Base-by-base conservation (phyloP, 371 early-diverging fungal species). In the Mucor saturninus region DNA sequence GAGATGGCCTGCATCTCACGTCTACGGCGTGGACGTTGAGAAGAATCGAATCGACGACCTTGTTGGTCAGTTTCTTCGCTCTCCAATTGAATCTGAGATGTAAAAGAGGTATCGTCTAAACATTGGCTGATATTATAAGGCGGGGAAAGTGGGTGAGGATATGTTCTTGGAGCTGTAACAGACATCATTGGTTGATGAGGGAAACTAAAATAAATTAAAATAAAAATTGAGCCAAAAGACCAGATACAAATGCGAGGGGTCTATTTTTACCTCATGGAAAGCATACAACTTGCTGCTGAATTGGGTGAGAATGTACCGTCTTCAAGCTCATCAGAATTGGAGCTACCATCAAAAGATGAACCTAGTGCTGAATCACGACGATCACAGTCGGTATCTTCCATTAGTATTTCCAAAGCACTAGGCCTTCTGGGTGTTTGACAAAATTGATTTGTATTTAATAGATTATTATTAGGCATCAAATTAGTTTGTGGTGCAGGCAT, bases 1-100 rank as follows among this genome's bases (percentile, higher is more conserved):
- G 80, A 82, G 48, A 85, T 83, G 4, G 85, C 82, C 58, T 83
- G 83, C 85, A 85, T 85, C 65, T 83, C 85, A 37, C 83, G 77
- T 62, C 85, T 79, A 38, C 72, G 56, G 21, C 72, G 67, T 42
- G 72, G 72, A 35, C 67, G 56, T 54, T 67, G 71, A 37, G 71
- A 61, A 8, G 39, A 29, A 45, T 59, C 54, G 35, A 32, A 55
- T 4, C 54, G 62, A 39, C 45, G 54, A 13, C 42, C 7, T 21
- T 52, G 48, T 31, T 43, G 38, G 13, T 66, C n/a, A 5, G 21
- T 13, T 3, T 56, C 40, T 26, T 61, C 39, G 21, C 28, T 15
- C 10, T 56, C 51, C 51, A 45, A 15, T 30, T 49, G 51, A 15
- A 56, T 38, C 26, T 46, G 54, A 26, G 59, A 42, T 7, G 62